A percentile compares a stretch with the other conserved stretches of the same genome.
Conservation (phyloP, 169 alveolate species). For the Cryptosporidium parvum region DNA sequence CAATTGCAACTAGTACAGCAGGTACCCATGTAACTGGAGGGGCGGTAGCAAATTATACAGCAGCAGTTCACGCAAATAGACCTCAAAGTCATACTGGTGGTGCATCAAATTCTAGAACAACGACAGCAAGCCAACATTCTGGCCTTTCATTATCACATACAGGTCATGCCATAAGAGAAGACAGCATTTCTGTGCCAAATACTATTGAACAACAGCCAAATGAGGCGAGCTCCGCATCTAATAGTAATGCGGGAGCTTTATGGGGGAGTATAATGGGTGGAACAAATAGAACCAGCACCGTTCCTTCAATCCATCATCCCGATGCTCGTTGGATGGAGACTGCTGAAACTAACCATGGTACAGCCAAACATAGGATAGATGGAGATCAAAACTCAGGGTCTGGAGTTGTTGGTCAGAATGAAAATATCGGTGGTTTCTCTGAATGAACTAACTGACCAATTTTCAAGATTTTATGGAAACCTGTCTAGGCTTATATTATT, state of each 20-base stretch:
- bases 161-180: constrained; percentile 50
- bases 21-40: constrained; percentile 44
- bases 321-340: constrained; percentile 76
- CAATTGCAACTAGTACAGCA: constrained; percentile 48
- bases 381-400: constrained; percentile 34
- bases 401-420: constrained; percentile 57
- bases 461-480: background rate
- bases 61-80: constrained; percentile 30
- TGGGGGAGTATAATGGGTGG: constrained; percentile 75
- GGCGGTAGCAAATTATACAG: constrained; percentile 36
- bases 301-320: constrained; percentile 74
- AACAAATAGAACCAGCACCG: constrained; percentile 30
- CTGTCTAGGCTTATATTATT: background rate
- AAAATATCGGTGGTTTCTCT: constrained; percentile 27
- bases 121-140: constrained; percentile 31
- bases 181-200: constrained; percentile 57
- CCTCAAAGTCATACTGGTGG: constrained; percentile 24
- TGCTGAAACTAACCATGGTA: constrained; percentile 33
- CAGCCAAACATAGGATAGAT: constrained; percentile 49
- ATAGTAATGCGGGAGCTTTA: constrained; percentile 23
- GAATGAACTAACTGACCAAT: constrained; percentile 9
- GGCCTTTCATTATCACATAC: constrained; percentile 31
- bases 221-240: constrained; percentile 9
- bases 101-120: background rate
- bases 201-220: constrained; percentile 55